Evolutionary conservation across 148 eudicot species (phyloP).

Genomic region (Bassia scoparia): DNA sequence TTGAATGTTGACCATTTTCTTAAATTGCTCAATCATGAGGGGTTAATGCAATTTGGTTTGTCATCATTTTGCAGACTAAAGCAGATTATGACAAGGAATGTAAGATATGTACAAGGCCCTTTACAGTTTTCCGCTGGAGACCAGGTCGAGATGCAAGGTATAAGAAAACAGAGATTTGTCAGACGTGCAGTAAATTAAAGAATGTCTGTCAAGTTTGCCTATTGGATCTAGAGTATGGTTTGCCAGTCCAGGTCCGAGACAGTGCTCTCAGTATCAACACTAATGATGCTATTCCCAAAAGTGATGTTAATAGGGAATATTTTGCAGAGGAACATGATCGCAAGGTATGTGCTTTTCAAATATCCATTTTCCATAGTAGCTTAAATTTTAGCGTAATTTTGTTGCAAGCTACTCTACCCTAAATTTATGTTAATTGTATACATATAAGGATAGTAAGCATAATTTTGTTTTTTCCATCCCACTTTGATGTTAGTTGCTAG

Average conservation of each 20-base stretch:
- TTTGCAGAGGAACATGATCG: conserved; percentile 97
- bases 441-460: no score
- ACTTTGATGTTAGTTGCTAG: no score
- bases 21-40: neutral
- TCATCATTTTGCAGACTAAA: conserved; percentile 52
- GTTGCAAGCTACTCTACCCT: neutral
- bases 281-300: conserved; percentile 92
- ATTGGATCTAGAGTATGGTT: conserved; percentile 92
- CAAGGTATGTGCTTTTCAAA: conserved; percentile 56
- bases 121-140: conserved; percentile 98
- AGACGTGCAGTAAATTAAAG: conserved; percentile 90
- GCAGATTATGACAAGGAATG: conserved; percentile 91
- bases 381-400: neutral
- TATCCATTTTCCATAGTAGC: neutral
- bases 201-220: conserved; percentile 99
- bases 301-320: conserved; percentile 94
- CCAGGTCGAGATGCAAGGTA: conserved; percentile 97
- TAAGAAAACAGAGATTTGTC: conserved; percentile 85
- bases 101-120: conserved; percentile 91
- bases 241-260: conserved; percentile 95
- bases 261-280: conserved; percentile 87
- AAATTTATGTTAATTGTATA: no score
- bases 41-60: neutral
- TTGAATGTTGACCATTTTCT: neutral
- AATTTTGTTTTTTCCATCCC: no score